Conservation (phyloP, 2,329 filamentous ascomycete species). For the Fusarium marasasianum region DNA sequence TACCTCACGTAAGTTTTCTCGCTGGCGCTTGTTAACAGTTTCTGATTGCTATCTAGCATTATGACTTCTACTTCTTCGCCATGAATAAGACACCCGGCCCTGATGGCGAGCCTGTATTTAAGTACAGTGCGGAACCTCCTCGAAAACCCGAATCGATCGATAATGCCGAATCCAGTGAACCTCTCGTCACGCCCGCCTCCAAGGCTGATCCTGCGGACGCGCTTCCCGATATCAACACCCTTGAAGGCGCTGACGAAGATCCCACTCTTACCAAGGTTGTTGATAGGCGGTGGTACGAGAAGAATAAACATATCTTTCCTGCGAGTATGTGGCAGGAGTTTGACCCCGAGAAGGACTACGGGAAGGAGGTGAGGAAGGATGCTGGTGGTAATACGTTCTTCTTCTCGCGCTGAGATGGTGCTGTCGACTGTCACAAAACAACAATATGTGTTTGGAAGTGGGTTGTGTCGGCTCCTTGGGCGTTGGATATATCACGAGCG, state of each 20-base stretch:
- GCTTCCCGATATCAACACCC: conserved; percentile 60
- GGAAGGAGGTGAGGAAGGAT: conserved; percentile 80
- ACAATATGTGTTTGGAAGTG: background rate
- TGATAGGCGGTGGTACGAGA: conserved; percentile 95
- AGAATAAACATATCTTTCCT: conserved; percentile 98
- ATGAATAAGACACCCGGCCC: conserved; percentile 84
- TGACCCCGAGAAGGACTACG: conserved; percentile 88
- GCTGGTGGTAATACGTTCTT: conserved; percentile 93
- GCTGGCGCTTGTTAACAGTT: background rate
- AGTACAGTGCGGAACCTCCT: conserved; percentile 69
- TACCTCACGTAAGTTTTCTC: conserved; percentile 81
- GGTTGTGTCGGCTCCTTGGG: background rate
- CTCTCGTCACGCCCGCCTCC: conserved; percentile 46
- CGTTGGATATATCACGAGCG: conserved; percentile 11
- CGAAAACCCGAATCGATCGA: conserved; percentile 44
- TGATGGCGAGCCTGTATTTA: conserved; percentile 78
- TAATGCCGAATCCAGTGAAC: background rate
- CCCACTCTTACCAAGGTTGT: conserved; percentile 90
- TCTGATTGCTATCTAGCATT: conserved; percentile 71
- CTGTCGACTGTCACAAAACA: conserved; percentile 1
- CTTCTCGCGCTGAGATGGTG: conserved; percentile 62
- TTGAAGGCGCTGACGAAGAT: conserved; percentile 83
- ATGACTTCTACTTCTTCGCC: conserved; percentile 97
- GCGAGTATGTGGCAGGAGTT: conserved; percentile 97
- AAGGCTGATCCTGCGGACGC: conserved; percentile 51